Conservation (phyloP, 2,329 filamentous ascomycete genomes). For the Macrophomina phaseolina region DNA sequence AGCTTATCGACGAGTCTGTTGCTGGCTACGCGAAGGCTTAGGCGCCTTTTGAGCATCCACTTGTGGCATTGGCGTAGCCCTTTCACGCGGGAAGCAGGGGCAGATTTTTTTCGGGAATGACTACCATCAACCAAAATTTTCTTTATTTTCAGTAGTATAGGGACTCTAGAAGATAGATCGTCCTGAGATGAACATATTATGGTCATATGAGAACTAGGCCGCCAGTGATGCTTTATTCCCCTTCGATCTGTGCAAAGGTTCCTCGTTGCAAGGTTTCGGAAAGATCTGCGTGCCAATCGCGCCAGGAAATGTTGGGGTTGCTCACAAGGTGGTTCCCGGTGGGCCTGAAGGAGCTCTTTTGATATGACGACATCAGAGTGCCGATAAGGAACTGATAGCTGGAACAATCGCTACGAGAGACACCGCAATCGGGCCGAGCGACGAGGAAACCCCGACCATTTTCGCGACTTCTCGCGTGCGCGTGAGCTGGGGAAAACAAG, state of each 20-base stretch:
- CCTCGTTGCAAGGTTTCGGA: no score
- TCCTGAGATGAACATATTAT: neutral
- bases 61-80: neutral
- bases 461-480: conserved; percentile 13
- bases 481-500: neutral
- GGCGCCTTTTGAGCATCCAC: neutral
- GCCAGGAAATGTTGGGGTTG: neutral
- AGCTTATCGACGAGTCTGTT: conserved; percentile 69
- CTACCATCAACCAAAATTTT: conserved; percentile 5
- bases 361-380: conserved; percentile 12
- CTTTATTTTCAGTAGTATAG: neutral
- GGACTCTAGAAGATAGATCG: conserved; percentile 4
- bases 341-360: neutral
- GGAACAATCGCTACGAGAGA: neutral
- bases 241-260: no score
- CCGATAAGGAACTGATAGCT: neutral
- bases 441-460: conserved; percentile 12
- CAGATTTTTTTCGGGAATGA: neutral
- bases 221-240: conserved; percentile 28
- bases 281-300: neutral
- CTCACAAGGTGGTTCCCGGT: neutral
- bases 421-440: neutral
- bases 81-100: neutral
- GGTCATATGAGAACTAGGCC: conserved; percentile 31
- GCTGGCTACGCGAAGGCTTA: conserved; percentile 34